Evolutionary conservation across 257 asterid species (phyloP), one percentile per base, ranked within the genome.

Genomic region (Coffea canephora): DNA sequence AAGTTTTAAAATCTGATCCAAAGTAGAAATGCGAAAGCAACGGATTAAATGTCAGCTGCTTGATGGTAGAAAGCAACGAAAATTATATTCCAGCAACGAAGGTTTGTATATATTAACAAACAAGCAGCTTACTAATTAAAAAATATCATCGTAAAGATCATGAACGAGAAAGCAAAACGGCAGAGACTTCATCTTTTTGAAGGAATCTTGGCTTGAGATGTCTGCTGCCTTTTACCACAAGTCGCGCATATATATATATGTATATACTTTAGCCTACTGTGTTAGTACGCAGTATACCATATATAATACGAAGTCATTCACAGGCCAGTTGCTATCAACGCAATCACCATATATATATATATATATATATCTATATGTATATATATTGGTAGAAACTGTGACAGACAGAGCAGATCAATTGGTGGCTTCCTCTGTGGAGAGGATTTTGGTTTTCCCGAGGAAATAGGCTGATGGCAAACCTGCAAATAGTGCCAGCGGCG

Each of bases 401-500:
- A 69, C 8, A 5, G 57, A 34, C n/a, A 2, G 1, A 46, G 50
- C 50, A 46, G 11, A 50, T 50, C 6, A 50, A 12, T 54, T 54
- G 61, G 50, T 54, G 61, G 50, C 50, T 46, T 46, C 50, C 50
- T 31, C 34, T 31, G 50, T 46, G 11, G 12, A 46, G 50, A 46
- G 21, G 61, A 54, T 54, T 54, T 15, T 54, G 16, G 12, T 54
- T 54, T 54, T 8, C 12, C 52, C 12, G 52, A 39, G 12, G 52
- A 8, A 48, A 8, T 8, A 8, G 10, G 52, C 13, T 11, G 12
- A 89, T 91, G 96, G 89, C 82, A 16, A 71, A 88, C 79, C 46
- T 87, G 75, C 94, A 92, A 81, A 90, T 91, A 75, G 91, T 92
- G 79, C 86, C 83, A 23, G 94, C 85, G 0, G 94, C 85, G 0